phyloP scores from a whole-genome alignment of 768 basidiomycete species.

The Coprinellus micaceus region DNA sequence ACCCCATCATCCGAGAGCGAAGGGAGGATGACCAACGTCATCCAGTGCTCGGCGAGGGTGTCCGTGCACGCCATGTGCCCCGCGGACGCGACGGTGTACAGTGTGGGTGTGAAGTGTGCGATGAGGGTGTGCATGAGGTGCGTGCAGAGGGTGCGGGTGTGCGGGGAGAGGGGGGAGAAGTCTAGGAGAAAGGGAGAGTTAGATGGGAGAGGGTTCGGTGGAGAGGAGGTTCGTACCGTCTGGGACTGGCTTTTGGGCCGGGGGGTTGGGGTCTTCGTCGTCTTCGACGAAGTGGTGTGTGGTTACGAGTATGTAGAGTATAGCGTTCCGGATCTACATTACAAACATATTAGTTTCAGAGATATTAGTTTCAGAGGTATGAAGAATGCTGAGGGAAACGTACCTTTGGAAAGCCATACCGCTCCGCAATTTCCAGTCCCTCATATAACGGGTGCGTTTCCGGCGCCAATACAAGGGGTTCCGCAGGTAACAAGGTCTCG shows the following conservation, averaged over 20 bases:
- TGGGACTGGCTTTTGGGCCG: too few species aligned
- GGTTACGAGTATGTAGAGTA: conserved; percentile 63
- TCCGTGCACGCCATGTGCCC: conserved; percentile 74
- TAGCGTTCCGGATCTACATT: conserved; percentile 53
- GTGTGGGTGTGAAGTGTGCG: conserved; percentile 63
- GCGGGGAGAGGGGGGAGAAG: conserved; percentile 28
- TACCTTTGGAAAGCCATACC: conserved; percentile 48
- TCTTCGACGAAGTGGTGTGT: conserved; percentile 52
- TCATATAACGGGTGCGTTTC: conserved; percentile 40
- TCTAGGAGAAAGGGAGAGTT: too few species aligned
- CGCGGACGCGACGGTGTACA: conserved; percentile 70
- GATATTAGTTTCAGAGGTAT: not conserved
- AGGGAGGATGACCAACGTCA: conserved; percentile 63
- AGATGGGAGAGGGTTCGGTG: too few species aligned
- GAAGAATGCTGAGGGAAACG: conserved; percentile 27
- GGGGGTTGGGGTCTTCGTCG: too few species aligned
- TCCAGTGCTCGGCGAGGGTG: conserved; percentile 68
- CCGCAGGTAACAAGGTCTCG: conserved; percentile 45
- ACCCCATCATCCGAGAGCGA: conserved; percentile 47
- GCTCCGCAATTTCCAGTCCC: conserved; percentile 48
- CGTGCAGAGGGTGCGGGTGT: conserved; percentile 38
- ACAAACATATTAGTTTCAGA: conserved; percentile 4
- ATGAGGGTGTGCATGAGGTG: conserved; percentile 54
- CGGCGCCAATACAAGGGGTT: conserved; percentile 30
- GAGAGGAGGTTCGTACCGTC: too few species aligned